These are phyloP conservation scores for Iberis amara DNA, from an alignment of 441 rosid genomes.

Conservation along the genomic window DNA sequence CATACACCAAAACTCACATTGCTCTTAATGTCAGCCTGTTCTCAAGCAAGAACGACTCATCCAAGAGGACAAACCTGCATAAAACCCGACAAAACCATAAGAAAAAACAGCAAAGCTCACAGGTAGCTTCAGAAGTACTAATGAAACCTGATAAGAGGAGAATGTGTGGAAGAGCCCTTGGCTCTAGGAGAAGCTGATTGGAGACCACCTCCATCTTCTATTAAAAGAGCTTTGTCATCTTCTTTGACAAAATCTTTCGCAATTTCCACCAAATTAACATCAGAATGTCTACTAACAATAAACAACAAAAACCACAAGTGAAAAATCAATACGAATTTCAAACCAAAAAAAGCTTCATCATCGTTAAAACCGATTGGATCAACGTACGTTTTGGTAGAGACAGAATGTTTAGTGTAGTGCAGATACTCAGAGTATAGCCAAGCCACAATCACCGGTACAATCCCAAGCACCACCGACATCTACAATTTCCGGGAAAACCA, in stretches of 20 bases:
- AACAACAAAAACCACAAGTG: conserved; percentile 8
- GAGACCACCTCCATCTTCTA: conserved; percentile 54
- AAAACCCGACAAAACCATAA: conserved; percentile 1
- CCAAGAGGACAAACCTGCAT: conserved; percentile 54
- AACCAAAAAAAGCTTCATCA: neutral
- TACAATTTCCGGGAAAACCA: conserved; percentile 20
- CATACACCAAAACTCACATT: conserved; percentile 37
- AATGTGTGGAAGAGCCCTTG: conserved; percentile 32
- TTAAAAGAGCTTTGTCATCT: conserved; percentile 48
- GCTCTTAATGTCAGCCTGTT: conserved; percentile 62
- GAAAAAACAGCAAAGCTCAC: neutral
- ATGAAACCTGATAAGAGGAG: conserved; percentile 48
- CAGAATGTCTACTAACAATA: conserved; percentile 53
- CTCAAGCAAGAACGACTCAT: conserved; percentile 58
- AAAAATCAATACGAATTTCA: conserved; percentile 4
- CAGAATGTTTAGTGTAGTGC: conserved; percentile 38
- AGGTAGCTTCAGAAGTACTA: conserved; percentile 2
- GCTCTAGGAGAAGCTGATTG: conserved; percentile 56
- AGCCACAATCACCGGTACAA: conserved; percentile 44
- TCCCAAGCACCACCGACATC: conserved; percentile 55
- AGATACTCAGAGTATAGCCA: conserved; percentile 62
- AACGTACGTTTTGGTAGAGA: conserved; percentile 47
- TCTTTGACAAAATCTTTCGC: conserved; percentile 40
- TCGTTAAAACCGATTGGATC: neutral
- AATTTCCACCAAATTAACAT: conserved; percentile 48